These are phyloP conservation scores for Arthrobotrys iridis DNA, from an alignment of 2,329 filamentous ascomycete species.

Conservation along the genomic window DNA sequence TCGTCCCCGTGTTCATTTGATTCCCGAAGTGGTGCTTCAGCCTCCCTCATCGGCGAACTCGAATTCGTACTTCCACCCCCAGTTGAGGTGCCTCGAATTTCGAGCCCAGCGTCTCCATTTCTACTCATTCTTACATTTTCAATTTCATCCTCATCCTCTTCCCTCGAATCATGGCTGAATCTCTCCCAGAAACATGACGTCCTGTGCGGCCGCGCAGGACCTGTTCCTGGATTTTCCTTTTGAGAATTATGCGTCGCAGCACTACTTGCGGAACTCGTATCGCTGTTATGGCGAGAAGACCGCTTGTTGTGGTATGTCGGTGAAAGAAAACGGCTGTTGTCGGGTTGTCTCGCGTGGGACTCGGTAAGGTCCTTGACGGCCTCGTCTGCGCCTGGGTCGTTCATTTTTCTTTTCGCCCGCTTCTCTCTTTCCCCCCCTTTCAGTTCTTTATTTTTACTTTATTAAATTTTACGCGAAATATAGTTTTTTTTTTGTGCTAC, in stretches of 20 bases:
- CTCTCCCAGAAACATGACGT: slow-evolving; percentile 50
- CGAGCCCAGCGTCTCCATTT: neutral
- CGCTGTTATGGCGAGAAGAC: slow-evolving; percentile 11
- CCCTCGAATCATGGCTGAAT: slow-evolving; percentile 41
- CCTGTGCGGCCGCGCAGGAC: neutral
- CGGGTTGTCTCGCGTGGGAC: slow-evolving; percentile 18
- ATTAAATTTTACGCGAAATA: too few species aligned
- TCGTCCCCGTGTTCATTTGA: slow-evolving; percentile 23
- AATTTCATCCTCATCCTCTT: slow-evolving; percentile 31
- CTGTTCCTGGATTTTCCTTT: slow-evolving; percentile 3
- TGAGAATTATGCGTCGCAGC: neutral
- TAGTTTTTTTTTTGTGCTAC: neutral
- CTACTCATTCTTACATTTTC: slow-evolving; percentile 31
- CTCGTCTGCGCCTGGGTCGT: slow-evolving; percentile 55
- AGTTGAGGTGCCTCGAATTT: neutral
- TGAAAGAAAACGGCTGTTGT: slow-evolving; percentile 23
- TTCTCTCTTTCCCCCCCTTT: neutral
- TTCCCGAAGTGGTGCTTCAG: slow-evolving; percentile 9
- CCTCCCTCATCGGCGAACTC: slow-evolving; percentile 36
- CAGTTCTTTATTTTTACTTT: neutral
- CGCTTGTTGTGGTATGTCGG: neutral
- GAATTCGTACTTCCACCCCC: slow-evolving; percentile 18
- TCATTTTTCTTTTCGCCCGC: slow-evolving; percentile 39
- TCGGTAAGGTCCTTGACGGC: slow-evolving; percentile 50
- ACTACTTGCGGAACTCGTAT: slow-evolving; percentile 4